phyloP scores from a whole-genome alignment of 2,329 filamentous ascomycete species.

The Neurospora sp. region DNA sequence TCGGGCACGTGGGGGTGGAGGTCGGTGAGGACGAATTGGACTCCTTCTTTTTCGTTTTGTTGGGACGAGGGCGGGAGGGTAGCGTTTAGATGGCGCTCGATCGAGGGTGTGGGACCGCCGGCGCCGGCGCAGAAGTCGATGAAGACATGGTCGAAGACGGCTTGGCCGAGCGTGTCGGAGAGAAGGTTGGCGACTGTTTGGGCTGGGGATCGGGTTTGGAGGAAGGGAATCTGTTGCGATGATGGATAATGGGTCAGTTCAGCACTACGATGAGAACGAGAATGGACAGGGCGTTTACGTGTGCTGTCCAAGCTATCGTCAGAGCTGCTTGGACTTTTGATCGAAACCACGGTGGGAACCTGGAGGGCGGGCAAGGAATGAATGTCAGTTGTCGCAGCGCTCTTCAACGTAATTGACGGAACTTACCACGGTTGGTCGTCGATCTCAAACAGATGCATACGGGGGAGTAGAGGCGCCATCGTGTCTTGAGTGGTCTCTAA shows the following conservation, averaged over 20 bases:
- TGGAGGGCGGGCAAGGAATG: slow-evolving; percentile 20
- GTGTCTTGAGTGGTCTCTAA: not conserved
- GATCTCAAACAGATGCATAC: slow-evolving; percentile 57
- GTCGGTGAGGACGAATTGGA: slow-evolving; percentile 55
- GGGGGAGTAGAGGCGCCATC: slow-evolving; percentile 43
- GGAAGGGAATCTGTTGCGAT: slow-evolving; percentile 28
- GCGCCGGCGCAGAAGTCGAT: slow-evolving; percentile 70
- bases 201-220: slow-evolving; percentile 49
- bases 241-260: not conserved
- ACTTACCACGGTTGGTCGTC: slow-evolving; percentile 54
- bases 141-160: slow-evolving; percentile 46
- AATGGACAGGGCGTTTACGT: slow-evolving; percentile 22
- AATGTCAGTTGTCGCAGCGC: not conserved
- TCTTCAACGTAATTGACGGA: not conserved
- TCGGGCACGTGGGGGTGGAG: slow-evolving; percentile 52
- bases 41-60: slow-evolving; percentile 18
- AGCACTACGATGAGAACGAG: not conserved
- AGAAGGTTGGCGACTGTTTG: slow-evolving; percentile 50
- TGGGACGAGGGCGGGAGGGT: slow-evolving; percentile 19
- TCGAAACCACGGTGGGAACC: slow-evolving; percentile 57
- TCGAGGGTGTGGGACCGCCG: slow-evolving; percentile 58
- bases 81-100: slow-evolving; percentile 50
- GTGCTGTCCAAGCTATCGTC: slow-evolving; percentile 51
- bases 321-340: slow-evolving; percentile 55
- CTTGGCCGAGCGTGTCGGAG: slow-evolving; percentile 35